Evolutionary conservation across 2,329 filamentous ascomycete genomes (phyloP).

Genomic region (Stemphylium lycopersici): DNA sequence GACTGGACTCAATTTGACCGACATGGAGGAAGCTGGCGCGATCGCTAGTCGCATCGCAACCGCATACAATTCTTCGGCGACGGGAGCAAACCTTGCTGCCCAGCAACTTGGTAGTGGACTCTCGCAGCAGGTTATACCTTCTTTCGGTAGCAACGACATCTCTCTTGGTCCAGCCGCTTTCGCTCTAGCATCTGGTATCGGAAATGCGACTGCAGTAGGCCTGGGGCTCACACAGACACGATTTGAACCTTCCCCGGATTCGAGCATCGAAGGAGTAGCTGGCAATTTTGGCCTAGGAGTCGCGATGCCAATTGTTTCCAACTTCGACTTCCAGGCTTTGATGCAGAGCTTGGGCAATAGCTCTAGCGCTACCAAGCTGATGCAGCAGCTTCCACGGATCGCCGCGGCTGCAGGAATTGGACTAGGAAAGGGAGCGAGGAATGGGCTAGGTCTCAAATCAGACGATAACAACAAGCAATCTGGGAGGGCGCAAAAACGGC

Average conservation of each 20-base stretch:
- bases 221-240: conserved; percentile 30
- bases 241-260: conserved; percentile 23
- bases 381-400: conserved; percentile 31
- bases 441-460: conserved; percentile 26
- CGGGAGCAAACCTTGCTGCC: conserved; percentile 31
- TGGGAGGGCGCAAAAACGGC: neutral
- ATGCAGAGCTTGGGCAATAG: conserved; percentile 18
- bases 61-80: conserved; percentile 26
- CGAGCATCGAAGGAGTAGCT: conserved; percentile 30
- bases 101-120: conserved; percentile 37
- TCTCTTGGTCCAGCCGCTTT: conserved; percentile 29
- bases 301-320: conserved; percentile 30
- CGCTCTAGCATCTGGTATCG: conserved; percentile 37
- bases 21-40: conserved; percentile 19
- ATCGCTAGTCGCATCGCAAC: conserved; percentile 28
- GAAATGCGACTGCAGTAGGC: conserved; percentile 33
- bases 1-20: conserved; percentile 35
- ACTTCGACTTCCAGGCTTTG: conserved; percentile 26
- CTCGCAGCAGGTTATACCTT: conserved; percentile 27
- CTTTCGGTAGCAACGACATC: conserved; percentile 7
- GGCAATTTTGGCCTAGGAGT: conserved; percentile 37
- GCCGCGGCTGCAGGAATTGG: conserved; percentile 36
- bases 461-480: neutral
- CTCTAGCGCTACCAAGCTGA: conserved; percentile 6
- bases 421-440: conserved; percentile 35